Base-by-base conservation (phyloP, 2,329 filamentous ascomycete genomes). In the Nothophaeocryptopus gaeumannii region DNA sequence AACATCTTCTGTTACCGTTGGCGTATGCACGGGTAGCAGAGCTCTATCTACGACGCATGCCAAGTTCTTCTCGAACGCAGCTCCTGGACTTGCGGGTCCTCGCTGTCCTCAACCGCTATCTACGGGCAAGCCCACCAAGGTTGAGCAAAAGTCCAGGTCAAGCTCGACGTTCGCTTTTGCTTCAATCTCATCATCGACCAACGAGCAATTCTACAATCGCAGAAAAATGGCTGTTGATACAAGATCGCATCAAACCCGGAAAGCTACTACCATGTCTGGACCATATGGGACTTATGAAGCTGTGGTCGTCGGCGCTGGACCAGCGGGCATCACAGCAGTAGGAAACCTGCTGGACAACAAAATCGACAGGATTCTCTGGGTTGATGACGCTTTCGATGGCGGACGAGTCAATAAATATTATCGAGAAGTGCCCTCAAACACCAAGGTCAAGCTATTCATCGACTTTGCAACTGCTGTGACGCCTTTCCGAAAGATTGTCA, bases 381-480 rank as follows among this genome's bases (percentile, higher is more conserved):
- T 83, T 35, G 82, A 84, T 60, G 73, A 79, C 31, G 61, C 65
- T 2, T 83, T 84, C 59, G 67, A 76, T 16, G 80, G 63, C 8
- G 67, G 67, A 10, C 55, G 67, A 39, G 58, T 70, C 37, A 69
- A 68, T 56, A 70, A 72, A 51, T 73, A 72, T 60, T 85, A 85
- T 61, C 74, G 80, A 40, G 80, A 83, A 61, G 82, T 84, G 14
- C 81, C 81, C 54, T 79, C 74, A 58, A 85, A 85, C 63, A 85
- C 82, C 50, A 84, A 81, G 61, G 80, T 81, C 36, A 74, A 75
- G 38, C 70, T 81, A 15, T 84, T 85, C 62, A 68, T 80, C 50
- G 71, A 78, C 26, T 84, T 78, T 63, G 79, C 79, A 13, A 73
- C 76, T 13, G 78, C 75, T 1, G 66, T 79, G 1, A 65, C 74